Base-by-base conservation (phyloP, 768 basidiomycete species). In the Phylloporus scabripes region DNA sequence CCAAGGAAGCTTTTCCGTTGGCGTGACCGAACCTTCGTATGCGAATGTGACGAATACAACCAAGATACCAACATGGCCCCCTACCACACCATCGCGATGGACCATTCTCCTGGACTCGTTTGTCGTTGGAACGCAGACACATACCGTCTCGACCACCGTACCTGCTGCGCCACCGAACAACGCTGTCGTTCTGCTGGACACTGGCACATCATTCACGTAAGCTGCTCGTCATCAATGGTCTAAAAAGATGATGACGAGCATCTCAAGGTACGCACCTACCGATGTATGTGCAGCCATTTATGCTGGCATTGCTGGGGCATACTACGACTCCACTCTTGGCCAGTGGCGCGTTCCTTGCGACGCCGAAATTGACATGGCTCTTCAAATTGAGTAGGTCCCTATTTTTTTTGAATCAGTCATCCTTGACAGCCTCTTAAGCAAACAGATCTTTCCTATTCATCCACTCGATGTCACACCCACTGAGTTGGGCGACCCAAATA, bases 151-250 rank as follows among this genome's bases (percentile, higher is more conserved):
- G 3, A 83, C 78, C 20, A 68, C 63, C 7, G 79, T 90, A 23
- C 38, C 63, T 4, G 72, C 70, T 26, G 88, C 78, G 1, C 86
- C 88, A 6, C 69, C 72, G 28, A 81, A 83, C 56, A 82, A 82
- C 57, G 87, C 86, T 6, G 87, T 92, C 41, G 77, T 80, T 20
- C 70, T 88, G 28, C 74, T 92, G 46, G 90, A 92, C 63, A 90
- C 79, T 50, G 90, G 90, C 6, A 83, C 90, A 4, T 88, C 89
- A 3, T 89, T 81, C 64, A 82, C 85, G 83, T 87, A 61, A 50
- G 85, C 57, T 7, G 60, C 24, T 45, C 36, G 11, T 41, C 44
- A 18, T 33, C 32, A 3, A 31, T 28, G 14, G n/a, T 41, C 26
- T n/a, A 21, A 52, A 46, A 46, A 38, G 5, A 45, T 50, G 37